These are phyloP conservation scores for Schizopora paradoxa DNA, from an alignment of 1,284 basidiomycete genomes.

Conservation along the genomic window DNA sequence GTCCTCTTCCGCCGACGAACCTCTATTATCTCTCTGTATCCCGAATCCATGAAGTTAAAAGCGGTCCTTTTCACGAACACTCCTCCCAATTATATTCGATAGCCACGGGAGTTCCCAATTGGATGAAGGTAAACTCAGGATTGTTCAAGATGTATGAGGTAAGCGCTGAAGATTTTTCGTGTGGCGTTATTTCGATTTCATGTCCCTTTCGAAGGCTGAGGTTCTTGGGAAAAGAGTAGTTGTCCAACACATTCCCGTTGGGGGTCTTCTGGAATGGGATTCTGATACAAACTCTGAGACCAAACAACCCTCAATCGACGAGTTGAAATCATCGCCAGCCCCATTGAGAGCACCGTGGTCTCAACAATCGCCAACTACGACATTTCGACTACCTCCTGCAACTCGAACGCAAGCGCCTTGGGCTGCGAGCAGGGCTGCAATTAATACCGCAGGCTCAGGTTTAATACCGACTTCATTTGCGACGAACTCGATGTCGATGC, in stretches of 20 bases:
- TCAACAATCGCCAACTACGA: not conserved
- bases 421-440: slow-evolving; percentile 14
- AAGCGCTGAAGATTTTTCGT: slow-evolving; percentile 22
- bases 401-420: slow-evolving; percentile 21
- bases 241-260: slow-evolving; percentile 90
- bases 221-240: slow-evolving; percentile 96
- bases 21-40: slow-evolving; percentile 79
- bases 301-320: too few relatives aligned
- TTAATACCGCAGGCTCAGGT: not conserved
- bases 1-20: slow-evolving; percentile 54
- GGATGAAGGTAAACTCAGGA: slow-evolving; percentile 87
- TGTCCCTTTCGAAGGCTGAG: slow-evolving; percentile 55
- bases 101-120: slow-evolving; percentile 78
- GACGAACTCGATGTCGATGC: slow-evolving; percentile 1
- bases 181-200: slow-evolving; percentile 1
- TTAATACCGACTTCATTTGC: not conserved
- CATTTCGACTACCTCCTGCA: not conserved
- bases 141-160: slow-evolving; percentile 95
- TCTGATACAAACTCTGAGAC: slow-evolving; percentile 7
- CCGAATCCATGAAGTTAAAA: slow-evolving; percentile 78
- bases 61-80: slow-evolving; percentile 87
- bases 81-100: slow-evolving; percentile 89
- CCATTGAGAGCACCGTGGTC: not conserved
- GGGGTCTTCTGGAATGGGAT: slow-evolving; percentile 72
- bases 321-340: not conserved